Evolutionary conservation across 805 yeast species (phyloP).

Genomic region (Myxozyma vanderwaltii): DNA sequence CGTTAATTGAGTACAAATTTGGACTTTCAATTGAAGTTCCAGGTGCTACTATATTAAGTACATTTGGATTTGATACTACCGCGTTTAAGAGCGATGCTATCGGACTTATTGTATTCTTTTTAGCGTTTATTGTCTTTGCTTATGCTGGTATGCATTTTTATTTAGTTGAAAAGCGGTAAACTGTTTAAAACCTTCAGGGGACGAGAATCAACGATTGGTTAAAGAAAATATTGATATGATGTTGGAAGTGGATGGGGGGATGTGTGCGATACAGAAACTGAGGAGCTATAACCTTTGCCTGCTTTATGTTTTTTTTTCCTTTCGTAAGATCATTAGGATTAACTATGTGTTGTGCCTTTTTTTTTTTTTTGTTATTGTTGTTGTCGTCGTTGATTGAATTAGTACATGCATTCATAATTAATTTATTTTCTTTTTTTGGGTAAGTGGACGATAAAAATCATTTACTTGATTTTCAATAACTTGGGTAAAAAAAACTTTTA

Average conservation of each 20-base stretch:
- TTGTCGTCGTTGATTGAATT: background rate
- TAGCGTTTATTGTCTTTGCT: conserved; percentile 63
- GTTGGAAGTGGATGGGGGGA: background rate
- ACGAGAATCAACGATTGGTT: background rate
- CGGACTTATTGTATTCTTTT: conserved; percentile 59
- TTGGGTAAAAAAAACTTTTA: too few species aligned
- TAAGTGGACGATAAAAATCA: too few species aligned
- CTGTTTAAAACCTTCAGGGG: background rate
- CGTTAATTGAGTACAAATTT: conserved; percentile 82
- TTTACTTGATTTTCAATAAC: too few species aligned
- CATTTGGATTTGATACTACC: conserved; percentile 88
- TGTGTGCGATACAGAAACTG: too few species aligned
- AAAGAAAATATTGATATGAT: background rate
- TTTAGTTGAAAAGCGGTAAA: conserved; percentile 72
- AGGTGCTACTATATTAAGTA: conserved; percentile 93
- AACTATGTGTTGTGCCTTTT: too few species aligned
- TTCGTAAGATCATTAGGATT: too few species aligned
- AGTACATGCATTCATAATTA: background rate
- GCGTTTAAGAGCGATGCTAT: conserved; percentile 70
- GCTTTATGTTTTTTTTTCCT: too few species aligned
- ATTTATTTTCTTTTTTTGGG: too few species aligned
- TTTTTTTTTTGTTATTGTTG: background rate
- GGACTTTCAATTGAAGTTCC: conserved; percentile 96
- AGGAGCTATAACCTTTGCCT: too few species aligned
- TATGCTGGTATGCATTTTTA: conserved; percentile 71